Conservation (phyloP, 305 asterid species). For the Lippia alba region DNA sequence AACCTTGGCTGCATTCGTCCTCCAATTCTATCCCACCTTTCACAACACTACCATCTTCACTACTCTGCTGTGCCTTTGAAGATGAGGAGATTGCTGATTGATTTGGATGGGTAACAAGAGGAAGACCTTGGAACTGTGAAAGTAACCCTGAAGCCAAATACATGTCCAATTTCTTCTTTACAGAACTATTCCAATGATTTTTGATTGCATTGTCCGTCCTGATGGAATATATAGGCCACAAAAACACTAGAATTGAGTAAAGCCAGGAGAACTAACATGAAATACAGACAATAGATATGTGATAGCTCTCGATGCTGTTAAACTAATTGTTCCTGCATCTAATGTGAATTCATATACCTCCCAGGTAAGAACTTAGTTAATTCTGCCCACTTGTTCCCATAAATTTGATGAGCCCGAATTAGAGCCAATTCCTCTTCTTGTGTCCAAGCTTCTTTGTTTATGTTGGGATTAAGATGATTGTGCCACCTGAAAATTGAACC, state of each 20-base stretch:
- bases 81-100: slow-evolving; percentile 69
- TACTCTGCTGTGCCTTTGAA: slow-evolving; percentile 71
- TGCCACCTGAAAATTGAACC: slow-evolving; percentile 68
- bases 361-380: slow-evolving; percentile 95
- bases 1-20: slow-evolving; percentile 94
- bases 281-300: background rate
- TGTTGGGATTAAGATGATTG: slow-evolving; percentile 96
- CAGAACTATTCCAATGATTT: slow-evolving; percentile 99
- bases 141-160: slow-evolving; percentile 91
- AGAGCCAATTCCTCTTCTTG: slow-evolving; percentile 94
- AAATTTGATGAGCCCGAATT: slow-evolving; percentile 90
- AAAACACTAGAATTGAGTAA: slow-evolving; percentile 28
- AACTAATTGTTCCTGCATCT: slow-evolving; percentile 3
- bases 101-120: slow-evolving; percentile 51
- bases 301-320: slow-evolving; percentile 18
- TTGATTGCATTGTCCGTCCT: slow-evolving; percentile 85
- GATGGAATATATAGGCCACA: slow-evolving; percentile 40
- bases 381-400: slow-evolving; percentile 93
- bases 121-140: slow-evolving; percentile 73
- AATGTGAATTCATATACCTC: slow-evolving; percentile 57
- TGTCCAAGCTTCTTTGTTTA: slow-evolving; percentile 98
- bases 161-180: slow-evolving; percentile 92
- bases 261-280: slow-evolving; percentile 15
- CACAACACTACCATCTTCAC: slow-evolving; percentile 73
- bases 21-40: slow-evolving; percentile 68